Percentiles rank a stretch among this genome's conserved stretches.
Conservation (phyloP, 23 red algal species). For the Chondrus crispus region DNA sequence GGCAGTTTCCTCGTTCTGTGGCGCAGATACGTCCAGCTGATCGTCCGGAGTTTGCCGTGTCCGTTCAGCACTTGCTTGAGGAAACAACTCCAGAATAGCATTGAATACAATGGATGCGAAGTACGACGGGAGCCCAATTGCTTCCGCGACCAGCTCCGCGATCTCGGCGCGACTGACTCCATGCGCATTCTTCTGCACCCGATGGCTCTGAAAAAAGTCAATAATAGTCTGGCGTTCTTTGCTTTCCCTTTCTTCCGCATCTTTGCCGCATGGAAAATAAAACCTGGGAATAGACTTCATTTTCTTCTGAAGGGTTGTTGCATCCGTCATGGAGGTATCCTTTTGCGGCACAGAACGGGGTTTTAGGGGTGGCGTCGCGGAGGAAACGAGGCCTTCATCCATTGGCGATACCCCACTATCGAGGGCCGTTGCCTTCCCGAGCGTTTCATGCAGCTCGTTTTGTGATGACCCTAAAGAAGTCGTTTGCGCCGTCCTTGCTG, state of each 20-base stretch:
- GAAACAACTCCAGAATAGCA: background rate
- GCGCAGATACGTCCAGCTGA: background rate
- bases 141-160: conserved; percentile 56
- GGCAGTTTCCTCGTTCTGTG: background rate
- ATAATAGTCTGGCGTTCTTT: conserved; percentile 46
- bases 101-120: conserved; percentile 72
- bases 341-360: too few relatives aligned
- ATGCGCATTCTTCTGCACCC: conserved; percentile 13
- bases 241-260: conserved; percentile 54
- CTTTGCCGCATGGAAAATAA: conserved; percentile 82
- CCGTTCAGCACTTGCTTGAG: background rate
- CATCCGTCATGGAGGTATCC: conserved; percentile 38
- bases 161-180: conserved; percentile 56
- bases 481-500: too few relatives aligned
- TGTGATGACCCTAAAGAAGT: too few relatives aligned
- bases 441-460: too few relatives aligned
- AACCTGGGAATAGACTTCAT: conserved; percentile 55
- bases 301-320: background rate
- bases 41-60: too few relatives aligned
- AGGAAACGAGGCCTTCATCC: too few relatives aligned
- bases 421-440: too few relatives aligned
- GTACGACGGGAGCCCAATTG: conserved; percentile 76
- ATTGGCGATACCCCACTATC: too few relatives aligned
- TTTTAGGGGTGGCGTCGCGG: too few relatives aligned
- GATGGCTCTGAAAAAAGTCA: conserved; percentile 17